phyloP scores from a whole-genome alignment of 2,329 filamentous ascomycete genomes.

The Blastomyces percursus region DNA sequence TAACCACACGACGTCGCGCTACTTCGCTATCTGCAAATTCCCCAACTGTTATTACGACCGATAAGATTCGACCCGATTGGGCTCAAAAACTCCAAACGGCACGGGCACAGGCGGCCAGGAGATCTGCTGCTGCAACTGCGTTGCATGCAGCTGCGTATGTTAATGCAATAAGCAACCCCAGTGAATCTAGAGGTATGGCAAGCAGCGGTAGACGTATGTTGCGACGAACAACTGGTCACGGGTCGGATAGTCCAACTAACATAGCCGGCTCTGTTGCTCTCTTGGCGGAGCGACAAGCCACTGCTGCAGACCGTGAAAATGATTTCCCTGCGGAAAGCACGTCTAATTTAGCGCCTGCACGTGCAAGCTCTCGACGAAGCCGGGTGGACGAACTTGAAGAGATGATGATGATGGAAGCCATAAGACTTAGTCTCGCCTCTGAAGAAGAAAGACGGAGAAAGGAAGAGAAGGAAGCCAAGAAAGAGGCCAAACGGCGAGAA shows the following conservation, averaged over 20 bases:
- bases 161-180: slow-evolving; percentile 47
- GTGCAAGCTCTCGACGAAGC: slow-evolving; percentile 46
- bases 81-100: slow-evolving; percentile 76
- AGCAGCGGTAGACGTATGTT: slow-evolving; percentile 49
- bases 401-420: slow-evolving; percentile 98
- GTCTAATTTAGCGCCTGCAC: slow-evolving; percentile 29
- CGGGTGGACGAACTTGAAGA: slow-evolving; percentile 85
- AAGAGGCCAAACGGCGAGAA: slow-evolving; percentile 73
- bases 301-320: slow-evolving; percentile 22
- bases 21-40: slow-evolving; percentile 70
- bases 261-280: slow-evolving; percentile 39
- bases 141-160: slow-evolving; percentile 91
- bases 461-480: slow-evolving; percentile 67
- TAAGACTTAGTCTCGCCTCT: slow-evolving; percentile 75
- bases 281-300: slow-evolving; percentile 34
- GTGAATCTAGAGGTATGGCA: slow-evolving; percentile 42
- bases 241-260: slow-evolving; percentile 24
- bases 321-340: slow-evolving; percentile 28
- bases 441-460: slow-evolving; percentile 88
- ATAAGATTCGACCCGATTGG: slow-evolving; percentile 90
- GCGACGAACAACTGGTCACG: slow-evolving; percentile 31
- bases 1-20: slow-evolving; percentile 44
- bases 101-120: slow-evolving; percentile 69
- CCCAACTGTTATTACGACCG: slow-evolving; percentile 80
- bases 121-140: slow-evolving; percentile 86